Evolutionary conservation across 2,329 filamentous ascomycete genomes (phyloP), one percentile per base, ranked within the genome.

Genomic region (Penicillium glabrum): DNA sequence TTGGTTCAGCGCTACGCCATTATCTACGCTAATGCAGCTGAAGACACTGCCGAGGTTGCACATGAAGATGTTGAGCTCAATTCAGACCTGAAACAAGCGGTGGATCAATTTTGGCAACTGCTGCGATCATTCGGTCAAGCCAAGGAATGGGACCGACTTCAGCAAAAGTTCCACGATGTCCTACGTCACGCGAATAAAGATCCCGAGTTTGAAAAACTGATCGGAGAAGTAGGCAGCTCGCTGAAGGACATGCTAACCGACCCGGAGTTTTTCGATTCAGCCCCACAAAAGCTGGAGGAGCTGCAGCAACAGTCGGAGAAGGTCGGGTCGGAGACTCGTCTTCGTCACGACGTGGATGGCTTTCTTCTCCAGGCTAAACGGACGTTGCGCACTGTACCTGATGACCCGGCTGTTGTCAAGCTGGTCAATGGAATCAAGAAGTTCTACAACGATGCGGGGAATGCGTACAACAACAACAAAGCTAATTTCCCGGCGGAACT

Each of bases 181-280:
- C 75, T 96, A 68, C 83, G 86, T 46, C 89, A 96, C 69, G 86
- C 89, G 3, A 80, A 88, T 57, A 87, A 86, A 33, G 91, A 96
- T 65, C 89, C 90, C 0, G 86, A 95, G 52, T 95, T 96, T 58
- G 91, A 97, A 66, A 79, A 86, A 14, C 77, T 96, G 26, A 84
- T 96, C 69, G 82, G 82, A 23, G 86, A 96, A 46, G 78, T 93
- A 29, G 89, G 89, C 11, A 85, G 87, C 53, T 85, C 89, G 4
- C 74, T 96, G 5, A 89, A 96, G 68, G 87, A 89, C 60, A 87
- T 97, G 72, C 78, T 98, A 43, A 95, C 87, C 0, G 89, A 97
- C 60, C 93, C 93, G 0, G 83, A 87, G 4, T 97, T 96, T 74
- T 90, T 96, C 67, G 89, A 93, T 46, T 82, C 90, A 39, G 86